phyloP scores from a whole-genome alignment of 2,329 filamentous ascomycete genomes.

The Arthrinium phaeospermum region DNA sequence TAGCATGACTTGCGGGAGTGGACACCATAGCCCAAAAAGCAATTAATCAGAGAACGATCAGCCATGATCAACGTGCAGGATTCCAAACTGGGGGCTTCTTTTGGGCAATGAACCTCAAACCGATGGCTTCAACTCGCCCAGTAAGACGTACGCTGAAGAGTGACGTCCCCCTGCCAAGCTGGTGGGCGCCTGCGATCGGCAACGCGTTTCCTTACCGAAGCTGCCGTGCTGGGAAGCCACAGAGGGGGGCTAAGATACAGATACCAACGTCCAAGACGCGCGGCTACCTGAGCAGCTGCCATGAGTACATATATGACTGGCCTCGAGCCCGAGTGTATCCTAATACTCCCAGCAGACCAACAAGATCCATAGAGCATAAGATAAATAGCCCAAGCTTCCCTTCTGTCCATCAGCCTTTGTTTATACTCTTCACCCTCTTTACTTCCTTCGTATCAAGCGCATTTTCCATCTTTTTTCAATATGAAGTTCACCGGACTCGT shows the following conservation, averaged over 20 bases:
- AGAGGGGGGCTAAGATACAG: not conserved
- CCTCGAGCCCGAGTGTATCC: not conserved
- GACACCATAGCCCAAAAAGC: not conserved
- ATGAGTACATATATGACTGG: conserved; percentile 2
- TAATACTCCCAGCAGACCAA: not conserved
- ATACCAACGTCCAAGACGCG: conserved; percentile 6
- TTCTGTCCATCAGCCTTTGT: not conserved
- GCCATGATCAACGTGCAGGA: not conserved
- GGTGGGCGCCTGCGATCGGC: not conserved
- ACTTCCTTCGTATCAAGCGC: not conserved
- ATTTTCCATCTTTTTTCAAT: not conserved
- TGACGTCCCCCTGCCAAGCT: conserved; percentile 3
- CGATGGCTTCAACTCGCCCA: not conserved
- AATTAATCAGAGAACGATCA: not conserved
- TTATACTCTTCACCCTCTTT: not conserved
- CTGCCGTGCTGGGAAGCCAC: not conserved
- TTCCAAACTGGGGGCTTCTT: not conserved
- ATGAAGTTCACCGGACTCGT: conserved; percentile 9
- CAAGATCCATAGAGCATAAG: not conserved
- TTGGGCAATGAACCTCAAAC: conserved; percentile 7
- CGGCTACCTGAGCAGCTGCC: not conserved
- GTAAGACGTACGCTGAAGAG: not conserved
- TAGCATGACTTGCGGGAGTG: not conserved
- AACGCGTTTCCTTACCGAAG: not conserved
- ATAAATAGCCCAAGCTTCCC: not conserved